Evolutionary conservation across 2,329 filamentous ascomycete genomes (phyloP), one percentile per base, ranked within the genome.

Genomic region (Trichoderma sp.): DNA sequence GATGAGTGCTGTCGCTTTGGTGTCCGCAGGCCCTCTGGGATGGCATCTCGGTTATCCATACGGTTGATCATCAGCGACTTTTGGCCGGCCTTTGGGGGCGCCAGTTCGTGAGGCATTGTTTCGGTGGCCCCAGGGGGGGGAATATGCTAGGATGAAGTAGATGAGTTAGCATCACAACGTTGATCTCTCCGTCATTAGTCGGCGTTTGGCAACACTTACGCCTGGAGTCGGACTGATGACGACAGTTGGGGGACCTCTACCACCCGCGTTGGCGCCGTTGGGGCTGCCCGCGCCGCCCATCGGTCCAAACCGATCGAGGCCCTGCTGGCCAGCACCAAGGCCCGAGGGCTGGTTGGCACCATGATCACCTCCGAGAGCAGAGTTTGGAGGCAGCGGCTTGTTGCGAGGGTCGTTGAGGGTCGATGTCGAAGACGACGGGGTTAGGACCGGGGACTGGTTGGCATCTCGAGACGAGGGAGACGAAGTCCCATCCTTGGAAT

Each of bases 1-100:
- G 96, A 99, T 43, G 96, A 98, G 78, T 98, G 94, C 81, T 99
- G 96, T 78, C 96, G 89, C 83, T 97, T 97, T 31, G 96, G 96
- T 5, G 96, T 98, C 77, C 95, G 89, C 71, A 98, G 90, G 49
- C 96, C 96, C 81, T 98, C 96, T 43, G 96, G 94, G 71, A 97
- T 92, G 43, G 80, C 81, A 81, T 99, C 96, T 81, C 97, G 97
- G 63, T 96, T 96, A 2, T 94, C 97, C 29, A 93, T 96, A 70
- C 95, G 91, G 79, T 97, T 94, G 71, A 97, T 87, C 76, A 96
- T 89, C 75, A 93, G 83, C 24, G 93, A 96, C 84, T 98, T 98
- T 77, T 92, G 88, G 67, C 93, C 93, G 55, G 92, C 91, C 81
- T 97, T 97, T 21, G 96, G 96, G 66, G 96, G 96, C 35, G 94